Conservation (phyloP, 2,329 filamentous ascomycete species). For the Aureobasidium sp. region DNA sequence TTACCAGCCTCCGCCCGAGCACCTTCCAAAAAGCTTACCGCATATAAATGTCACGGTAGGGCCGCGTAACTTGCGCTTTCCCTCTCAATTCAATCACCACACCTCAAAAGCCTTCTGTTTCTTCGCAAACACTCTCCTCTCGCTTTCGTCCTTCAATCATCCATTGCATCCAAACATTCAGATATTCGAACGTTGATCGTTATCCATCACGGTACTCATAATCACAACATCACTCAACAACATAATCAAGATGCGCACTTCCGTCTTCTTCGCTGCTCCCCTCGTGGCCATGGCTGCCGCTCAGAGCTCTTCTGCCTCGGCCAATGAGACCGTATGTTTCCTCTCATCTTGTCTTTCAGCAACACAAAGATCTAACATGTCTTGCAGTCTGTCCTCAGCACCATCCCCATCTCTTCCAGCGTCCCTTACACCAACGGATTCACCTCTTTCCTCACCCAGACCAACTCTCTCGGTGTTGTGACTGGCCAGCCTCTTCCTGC, state of each 20-base stretch:
- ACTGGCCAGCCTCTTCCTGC: conserved; percentile 36
- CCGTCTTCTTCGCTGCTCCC: conserved; percentile 36
- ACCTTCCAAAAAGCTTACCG: background rate
- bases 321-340: conserved; percentile 1
- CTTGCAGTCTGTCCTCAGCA: conserved; percentile 10
- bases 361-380: background rate
- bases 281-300: conserved; percentile 38
- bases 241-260: conserved; percentile 41
- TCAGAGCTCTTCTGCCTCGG: conserved; percentile 24
- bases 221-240: background rate
- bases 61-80: background rate
- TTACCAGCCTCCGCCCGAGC: background rate
- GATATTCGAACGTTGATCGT: background rate
- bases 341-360: background rate
- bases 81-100: background rate
- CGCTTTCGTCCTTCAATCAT: background rate
- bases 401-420: conserved; percentile 19
- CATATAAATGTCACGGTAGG: background rate
- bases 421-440: conserved; percentile 30
- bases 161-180: background rate
- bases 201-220: background rate
- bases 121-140: background rate
- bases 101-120: background rate
- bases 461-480: conserved; percentile 44
- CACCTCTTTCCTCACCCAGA: conserved; percentile 40